phyloP scores from a whole-genome alignment of 1,139 yeast species.

The Debaryomycetaceae sp. region DNA sequence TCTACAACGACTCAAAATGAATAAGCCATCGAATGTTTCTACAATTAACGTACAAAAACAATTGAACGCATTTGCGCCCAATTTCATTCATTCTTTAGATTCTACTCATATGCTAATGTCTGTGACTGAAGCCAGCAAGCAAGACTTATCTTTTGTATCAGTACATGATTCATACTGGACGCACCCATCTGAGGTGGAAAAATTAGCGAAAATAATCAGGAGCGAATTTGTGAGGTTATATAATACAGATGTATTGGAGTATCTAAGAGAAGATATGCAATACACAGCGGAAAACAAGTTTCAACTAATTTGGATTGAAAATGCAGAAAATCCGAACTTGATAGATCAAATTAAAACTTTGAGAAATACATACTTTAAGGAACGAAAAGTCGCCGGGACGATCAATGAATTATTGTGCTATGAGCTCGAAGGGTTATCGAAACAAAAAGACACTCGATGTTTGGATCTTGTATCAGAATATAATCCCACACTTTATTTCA shows the following conservation, averaged over 20 bases:
- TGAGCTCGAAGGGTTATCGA: slow-evolving; percentile 13
- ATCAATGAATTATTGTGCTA: slow-evolving; percentile 12
- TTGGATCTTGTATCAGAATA: slow-evolving; percentile 13
- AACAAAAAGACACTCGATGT: slow-evolving; percentile 6
- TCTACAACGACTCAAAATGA: slow-evolving; percentile 24
- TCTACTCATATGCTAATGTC: slow-evolving; percentile 42
- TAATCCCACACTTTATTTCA: slow-evolving; percentile 22
- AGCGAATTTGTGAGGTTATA: slow-evolving; percentile 36
- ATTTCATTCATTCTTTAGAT: slow-evolving; percentile 44
- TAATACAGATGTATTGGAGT: slow-evolving; percentile 22
- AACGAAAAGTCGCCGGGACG: slow-evolving; percentile 1
- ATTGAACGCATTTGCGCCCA: slow-evolving; percentile 41
- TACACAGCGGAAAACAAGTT: slow-evolving; percentile 21
- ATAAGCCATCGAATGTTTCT: slow-evolving; percentile 14
- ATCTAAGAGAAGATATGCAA: slow-evolving; percentile 25
- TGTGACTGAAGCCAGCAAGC: slow-evolving; percentile 19
- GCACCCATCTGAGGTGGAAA: slow-evolving; percentile 29
- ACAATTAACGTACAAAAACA: slow-evolving; percentile 32
- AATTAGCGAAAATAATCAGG: slow-evolving; percentile 24
- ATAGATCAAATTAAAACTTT: slow-evolving; percentile 9
- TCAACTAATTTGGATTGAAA: slow-evolving; percentile 35
- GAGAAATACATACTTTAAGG: slow-evolving; percentile 11
- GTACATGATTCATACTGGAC: slow-evolving; percentile 51
- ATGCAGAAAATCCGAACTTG: slow-evolving; percentile 17
- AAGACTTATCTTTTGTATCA: slow-evolving; percentile 29